These are phyloP conservation scores for Cytospora chrysosperma DNA, from an alignment of 2,329 filamentous ascomycete genomes.

Conservation along the genomic window DNA sequence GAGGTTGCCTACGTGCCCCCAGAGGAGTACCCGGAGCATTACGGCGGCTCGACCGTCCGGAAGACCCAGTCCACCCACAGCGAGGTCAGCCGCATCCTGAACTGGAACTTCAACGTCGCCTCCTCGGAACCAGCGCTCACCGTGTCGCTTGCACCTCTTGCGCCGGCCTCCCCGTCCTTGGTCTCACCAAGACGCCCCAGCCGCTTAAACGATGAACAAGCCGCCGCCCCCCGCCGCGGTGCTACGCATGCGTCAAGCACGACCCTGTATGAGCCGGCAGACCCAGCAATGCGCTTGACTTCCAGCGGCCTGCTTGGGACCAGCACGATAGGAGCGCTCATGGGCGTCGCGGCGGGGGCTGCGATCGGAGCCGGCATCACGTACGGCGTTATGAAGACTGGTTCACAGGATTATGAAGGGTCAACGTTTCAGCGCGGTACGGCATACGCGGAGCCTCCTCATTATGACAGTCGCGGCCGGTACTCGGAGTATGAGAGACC, in stretches of 20 bases:
- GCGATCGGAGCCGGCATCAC: slow-evolving; percentile 61
- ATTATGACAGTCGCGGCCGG: slow-evolving; percentile 34
- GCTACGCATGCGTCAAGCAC: slow-evolving; percentile 35
- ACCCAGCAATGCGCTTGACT: slow-evolving; percentile 34
- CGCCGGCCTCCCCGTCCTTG: slow-evolving; percentile 23
- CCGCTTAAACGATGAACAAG: slow-evolving; percentile 27
- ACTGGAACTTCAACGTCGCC: slow-evolving; percentile 50
- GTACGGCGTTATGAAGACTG: slow-evolving; percentile 70
- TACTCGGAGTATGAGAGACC: slow-evolving; percentile 40
- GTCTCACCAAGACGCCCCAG: slow-evolving; percentile 23
- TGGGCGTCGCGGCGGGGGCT: slow-evolving; percentile 66
- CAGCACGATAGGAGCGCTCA: slow-evolving; percentile 69
- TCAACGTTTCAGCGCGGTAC: slow-evolving; percentile 43
- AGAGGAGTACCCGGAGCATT: slow-evolving; percentile 36
- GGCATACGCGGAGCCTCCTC: slow-evolving; percentile 44
- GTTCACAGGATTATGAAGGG: slow-evolving; percentile 42
- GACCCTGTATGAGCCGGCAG: slow-evolving; percentile 27
- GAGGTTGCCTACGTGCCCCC: slow-evolving; percentile 65
- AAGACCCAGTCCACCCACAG: slow-evolving; percentile 38
- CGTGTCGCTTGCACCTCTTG: slow-evolving; percentile 25
- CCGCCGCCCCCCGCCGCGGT: slow-evolving; percentile 34
- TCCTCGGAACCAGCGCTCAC: slow-evolving; percentile 28
- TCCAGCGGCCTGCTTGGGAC: slow-evolving; percentile 53
- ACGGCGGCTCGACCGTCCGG: slow-evolving; percentile 36
- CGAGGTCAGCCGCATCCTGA: slow-evolving; percentile 45